Conservation (phyloP, 495 filamentous ascomycete genomes). For the Trichoderma parareesei region DNA sequence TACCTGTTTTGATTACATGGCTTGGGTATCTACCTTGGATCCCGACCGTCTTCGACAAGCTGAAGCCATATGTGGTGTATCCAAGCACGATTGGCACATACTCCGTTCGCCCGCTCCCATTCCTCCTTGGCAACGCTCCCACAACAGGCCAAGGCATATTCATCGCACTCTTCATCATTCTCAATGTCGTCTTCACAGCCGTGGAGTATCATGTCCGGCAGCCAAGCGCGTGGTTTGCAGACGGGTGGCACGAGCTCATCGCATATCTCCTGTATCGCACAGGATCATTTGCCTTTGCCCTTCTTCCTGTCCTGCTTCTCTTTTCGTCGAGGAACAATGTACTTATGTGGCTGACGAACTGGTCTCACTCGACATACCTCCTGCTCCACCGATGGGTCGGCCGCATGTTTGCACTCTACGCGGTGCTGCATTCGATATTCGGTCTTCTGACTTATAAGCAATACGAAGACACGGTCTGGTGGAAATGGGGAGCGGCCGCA, state of each 20-base stretch:
- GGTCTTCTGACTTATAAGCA: constrained; percentile 17
- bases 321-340: constrained; percentile 38
- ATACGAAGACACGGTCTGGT: constrained; percentile 23
- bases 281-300: constrained; percentile 26
- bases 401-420: constrained; percentile 28
- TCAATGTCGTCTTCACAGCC: constrained; percentile 34
- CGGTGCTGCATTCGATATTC: constrained; percentile 28
- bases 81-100: constrained; percentile 26
- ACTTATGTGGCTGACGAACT: constrained; percentile 38
- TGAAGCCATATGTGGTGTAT: constrained; percentile 21
- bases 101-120: constrained; percentile 18
- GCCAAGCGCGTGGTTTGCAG: constrained; percentile 23
- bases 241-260: constrained; percentile 22
- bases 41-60: constrained; percentile 11
- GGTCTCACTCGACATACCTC: constrained; percentile 37
- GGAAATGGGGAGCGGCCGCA: constrained; percentile 36
- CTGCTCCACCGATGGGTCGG: constrained; percentile 44
- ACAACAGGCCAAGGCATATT: constrained; percentile 33
- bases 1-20: constrained; percentile 18
- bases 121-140: constrained; percentile 25
- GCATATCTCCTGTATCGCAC: constrained; percentile 34
- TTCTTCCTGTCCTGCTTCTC: constrained; percentile 29
- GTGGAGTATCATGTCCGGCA: constrained; percentile 22
- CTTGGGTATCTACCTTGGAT: constrained; percentile 20
- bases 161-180: constrained; percentile 27